Conservation (phyloP, 768 basidiomycete species). For the Mycena albidolilacea region DNA sequence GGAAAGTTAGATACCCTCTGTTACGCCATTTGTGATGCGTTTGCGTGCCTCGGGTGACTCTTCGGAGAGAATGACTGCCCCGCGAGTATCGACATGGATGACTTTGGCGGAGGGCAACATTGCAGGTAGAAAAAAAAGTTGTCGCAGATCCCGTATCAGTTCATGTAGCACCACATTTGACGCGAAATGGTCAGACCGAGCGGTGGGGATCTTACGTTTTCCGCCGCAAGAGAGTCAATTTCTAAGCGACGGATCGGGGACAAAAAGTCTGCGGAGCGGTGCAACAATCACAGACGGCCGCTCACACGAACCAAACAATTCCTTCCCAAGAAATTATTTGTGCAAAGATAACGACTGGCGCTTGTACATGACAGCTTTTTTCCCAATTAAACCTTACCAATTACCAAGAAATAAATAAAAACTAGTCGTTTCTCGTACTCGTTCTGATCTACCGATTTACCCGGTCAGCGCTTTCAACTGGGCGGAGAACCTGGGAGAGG, state of each 20-base stretch:
- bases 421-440: background rate
- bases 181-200: slow-evolving; percentile 12
- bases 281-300: background rate
- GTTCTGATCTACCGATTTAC: background rate
- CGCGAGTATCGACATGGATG: slow-evolving; percentile 95
- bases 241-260: slow-evolving; percentile 12
- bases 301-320: background rate
- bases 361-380: background rate
- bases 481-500: background rate
- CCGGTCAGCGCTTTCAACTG: background rate
- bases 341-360: background rate
- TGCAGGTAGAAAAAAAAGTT: slow-evolving; percentile 10
- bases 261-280: background rate
- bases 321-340: slow-evolving; percentile 6
- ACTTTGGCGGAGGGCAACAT: slow-evolving; percentile 86
- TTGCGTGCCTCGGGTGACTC: slow-evolving; percentile 91
- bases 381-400: background rate
- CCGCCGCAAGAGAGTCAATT: background rate
- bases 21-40: slow-evolving; percentile 33
- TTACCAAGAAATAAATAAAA: background rate
- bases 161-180: slow-evolving; percentile 23
- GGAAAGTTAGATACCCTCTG: slow-evolving; percentile 30
- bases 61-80: slow-evolving; percentile 93
- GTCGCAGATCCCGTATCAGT: slow-evolving; percentile 22
- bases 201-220: slow-evolving; percentile 23